Evolutionary conservation across 129 eudicot species (phyloP).

Genomic region (Pulicaria dysenterica): DNA sequence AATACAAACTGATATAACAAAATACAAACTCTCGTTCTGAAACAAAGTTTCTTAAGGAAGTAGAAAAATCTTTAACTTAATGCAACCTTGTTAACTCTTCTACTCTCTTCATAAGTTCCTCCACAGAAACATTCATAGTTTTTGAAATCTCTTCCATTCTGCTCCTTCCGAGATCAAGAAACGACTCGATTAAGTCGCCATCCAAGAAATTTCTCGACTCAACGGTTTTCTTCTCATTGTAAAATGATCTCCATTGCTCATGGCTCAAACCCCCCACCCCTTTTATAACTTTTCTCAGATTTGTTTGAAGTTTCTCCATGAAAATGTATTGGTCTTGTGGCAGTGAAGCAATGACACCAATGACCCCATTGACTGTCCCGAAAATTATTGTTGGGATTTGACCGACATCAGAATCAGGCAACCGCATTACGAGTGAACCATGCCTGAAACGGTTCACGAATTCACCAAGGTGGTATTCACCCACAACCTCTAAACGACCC

Average conservation of each 20-base stretch:
- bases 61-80: conserved; percentile 22
- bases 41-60: conserved; percentile 9
- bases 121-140: conserved; percentile 75
- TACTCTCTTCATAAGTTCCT: conserved; percentile 94
- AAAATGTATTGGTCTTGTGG: conserved; percentile 80
- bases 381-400: conserved; percentile 85
- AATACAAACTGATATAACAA: conserved; percentile 24
- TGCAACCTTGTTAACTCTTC: conserved; percentile 96
- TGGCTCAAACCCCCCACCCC: conserved; percentile 97
- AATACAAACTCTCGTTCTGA: not conserved
- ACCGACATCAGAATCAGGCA: conserved; percentile 90
- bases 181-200: conserved; percentile 94
- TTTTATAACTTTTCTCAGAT: conserved; percentile 78
- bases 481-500: conserved; percentile 90
- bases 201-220: conserved; percentile 86
- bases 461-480: conserved; percentile 95
- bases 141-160: conserved; percentile 85
- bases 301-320: conserved; percentile 85
- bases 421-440: conserved; percentile 93
- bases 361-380: conserved; percentile 91
- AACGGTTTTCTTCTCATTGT: conserved; percentile 88
- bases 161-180: conserved; percentile 75
- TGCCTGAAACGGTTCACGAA: conserved; percentile 86
- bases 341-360: conserved; percentile 93
- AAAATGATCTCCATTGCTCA: conserved; percentile 95